Evolutionary conservation across 208 protist genomes (phyloP), one percentile per base, ranked within the genome.

Genomic region (Trypanosoma congolense): DNA sequence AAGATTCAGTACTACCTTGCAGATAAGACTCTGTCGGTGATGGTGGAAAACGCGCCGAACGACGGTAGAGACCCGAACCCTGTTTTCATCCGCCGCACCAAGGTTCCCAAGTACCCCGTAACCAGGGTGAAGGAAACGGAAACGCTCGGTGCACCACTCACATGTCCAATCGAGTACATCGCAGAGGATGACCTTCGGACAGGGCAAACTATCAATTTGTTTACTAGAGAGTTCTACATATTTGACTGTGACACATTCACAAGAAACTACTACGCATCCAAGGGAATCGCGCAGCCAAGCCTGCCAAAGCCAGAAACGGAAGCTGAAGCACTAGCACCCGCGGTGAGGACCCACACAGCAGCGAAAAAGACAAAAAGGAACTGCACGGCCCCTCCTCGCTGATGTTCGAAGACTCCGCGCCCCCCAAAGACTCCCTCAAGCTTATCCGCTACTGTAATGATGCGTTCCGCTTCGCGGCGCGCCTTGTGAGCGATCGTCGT

Each of bases 1-100:
- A 95, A 88, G 56, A 86, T 99, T 41, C 79, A 96, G 36, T 99
- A 96, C 80, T 98, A 96, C 75, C 80, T 98, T 12, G 73, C 95
- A 21, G 97, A 99, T 67, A 83, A 94, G 65, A 97, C 87, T 1
- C 66, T 97, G 31, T 91, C 96, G 26, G 80, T 99, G 21, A 78
- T 97, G 56, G 88, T 98, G 66, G 81, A 89, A 60, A 60, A 70
- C 16, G 67, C 77, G 2, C 59, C 77, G 25, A 98, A 99, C 76
- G 85, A 87, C 47, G 97, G 97, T 12, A 77, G 92, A 53, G 96
- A 99, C 69, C 88, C 80, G 1, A 93, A 95, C 70, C 73, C 95
- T 33, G 66, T 84, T 19, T 98, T 98, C 56, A 68, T 98, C 18
- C 78, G 90, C 48, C 75, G 89, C 36, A 71, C 82, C 33, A 75